Base-by-base conservation (phyloP, 192 early-diverging fungal species). In the Entophlyctis luteolus region DNA sequence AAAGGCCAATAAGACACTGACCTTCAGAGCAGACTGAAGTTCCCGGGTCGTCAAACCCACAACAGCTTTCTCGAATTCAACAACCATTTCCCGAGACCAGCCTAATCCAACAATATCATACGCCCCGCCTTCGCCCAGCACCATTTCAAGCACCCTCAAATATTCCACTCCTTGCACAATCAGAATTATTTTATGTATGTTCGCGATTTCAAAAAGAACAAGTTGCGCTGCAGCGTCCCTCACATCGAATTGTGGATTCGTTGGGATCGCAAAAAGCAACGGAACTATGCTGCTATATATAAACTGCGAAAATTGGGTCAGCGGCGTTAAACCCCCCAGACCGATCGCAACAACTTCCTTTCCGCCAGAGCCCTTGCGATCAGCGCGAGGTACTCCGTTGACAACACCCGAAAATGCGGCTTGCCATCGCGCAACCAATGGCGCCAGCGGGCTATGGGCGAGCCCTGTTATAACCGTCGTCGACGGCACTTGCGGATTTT, bases 241-340 rank as follows among this genome's bases (percentile, higher is more conserved):
- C 34, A 87, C 65, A 65, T 88, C 79, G 77, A 94, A 95, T 23
- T 71, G 76, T 8, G 79, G 28, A 29, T 84, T 86, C 77, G 92
- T 82, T 0, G 92, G 91, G 27, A 93, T 80, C 72, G 89, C 87
- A 69, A 97, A 97, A 46, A 87, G 84, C 47, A 84, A 74, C 4
- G 88, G 86, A 1, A 92, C 59, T 16, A 91, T 84, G 5, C 87
- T 81, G 54, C 86, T 84, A 67, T 89, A 89, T 42, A 89, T 83
- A 74, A 92, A 92, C 42, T 87, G 80, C 59, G 80, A 79, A 70
- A 91, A 90, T 3, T 86, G 84, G 28, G 80, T 74, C 1, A 84
- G 59, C 27, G 79, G 75, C 22, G 20, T 16, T 10, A 35, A 5
- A 18, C 69, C 69, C n/a, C 60, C 60, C 27, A 60, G 20, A 22